Conservation (phyloP, 768 basidiomycete genomes). For the Cantharellus anzutake region DNA sequence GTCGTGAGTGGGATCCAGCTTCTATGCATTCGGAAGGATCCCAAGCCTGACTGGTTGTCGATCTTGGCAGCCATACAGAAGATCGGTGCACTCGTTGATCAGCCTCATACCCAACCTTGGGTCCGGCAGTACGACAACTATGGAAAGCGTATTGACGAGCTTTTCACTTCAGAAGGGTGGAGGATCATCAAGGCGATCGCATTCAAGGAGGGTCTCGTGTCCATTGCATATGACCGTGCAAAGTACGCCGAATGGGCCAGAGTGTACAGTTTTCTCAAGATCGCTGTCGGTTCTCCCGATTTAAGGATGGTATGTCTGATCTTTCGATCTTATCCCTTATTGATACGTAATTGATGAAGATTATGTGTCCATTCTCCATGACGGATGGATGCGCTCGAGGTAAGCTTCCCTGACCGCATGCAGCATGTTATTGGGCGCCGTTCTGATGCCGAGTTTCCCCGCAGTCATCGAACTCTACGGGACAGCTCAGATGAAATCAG, state of each 20-base stretch:
- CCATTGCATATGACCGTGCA: conserved; percentile 43
- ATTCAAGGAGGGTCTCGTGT: conserved; percentile 45
- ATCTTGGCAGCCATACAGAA: conserved; percentile 30
- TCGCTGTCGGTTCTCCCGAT: conserved; percentile 41
- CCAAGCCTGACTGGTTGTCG: background rate
- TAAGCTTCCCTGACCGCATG: conserved; percentile 10
- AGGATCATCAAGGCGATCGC: conserved; percentile 39
- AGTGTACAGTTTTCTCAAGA: conserved; percentile 45
- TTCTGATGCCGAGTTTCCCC: background rate
- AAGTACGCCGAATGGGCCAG: conserved; percentile 41
- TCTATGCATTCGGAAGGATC: background rate
- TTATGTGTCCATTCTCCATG: conserved; percentile 62
- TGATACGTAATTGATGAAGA: conserved; percentile 17
- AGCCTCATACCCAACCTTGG: conserved; percentile 20
- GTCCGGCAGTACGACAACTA: conserved; percentile 58
- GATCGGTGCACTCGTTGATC: conserved; percentile 24
- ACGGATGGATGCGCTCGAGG: conserved; percentile 56
- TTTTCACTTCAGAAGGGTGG: conserved; percentile 62
- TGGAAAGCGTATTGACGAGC: conserved; percentile 43
- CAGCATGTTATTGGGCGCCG: background rate
- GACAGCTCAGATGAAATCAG: conserved; percentile 36
- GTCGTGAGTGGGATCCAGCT: conserved; percentile 20
- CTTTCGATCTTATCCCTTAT: background rate
- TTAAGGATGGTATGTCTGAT: conserved; percentile 29
- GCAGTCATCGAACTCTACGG: conserved; percentile 47